These are phyloP conservation scores for Spongispora temasekensis DNA, from an alignment of 1,284 basidiomycete species.

Conservation along the genomic window DNA sequence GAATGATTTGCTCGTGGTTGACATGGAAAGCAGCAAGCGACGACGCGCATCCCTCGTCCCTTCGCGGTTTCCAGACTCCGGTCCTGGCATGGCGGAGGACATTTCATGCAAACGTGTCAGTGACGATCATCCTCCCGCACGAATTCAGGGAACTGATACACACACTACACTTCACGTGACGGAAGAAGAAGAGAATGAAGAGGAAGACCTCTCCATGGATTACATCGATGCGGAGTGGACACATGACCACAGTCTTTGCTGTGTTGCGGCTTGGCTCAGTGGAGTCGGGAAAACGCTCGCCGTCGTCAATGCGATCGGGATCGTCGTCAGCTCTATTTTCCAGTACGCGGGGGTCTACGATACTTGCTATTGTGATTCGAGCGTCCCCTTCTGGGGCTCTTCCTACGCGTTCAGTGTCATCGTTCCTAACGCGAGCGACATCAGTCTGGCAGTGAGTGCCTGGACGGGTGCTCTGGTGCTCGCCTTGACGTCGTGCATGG, in stretches of 20 bases:
- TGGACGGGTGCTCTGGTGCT: constrained; percentile 25
- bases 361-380: constrained; percentile 30
- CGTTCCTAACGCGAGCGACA: not conserved
- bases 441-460: constrained; percentile 2
- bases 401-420: constrained; percentile 17
- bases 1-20: constrained; percentile 1
- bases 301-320: constrained; percentile 21
- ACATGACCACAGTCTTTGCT: not conserved
- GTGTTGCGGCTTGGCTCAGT: constrained; percentile 18
- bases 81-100: not conserved
- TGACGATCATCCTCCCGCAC: not conserved
- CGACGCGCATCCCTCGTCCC: not conserved
- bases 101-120: too few species aligned
- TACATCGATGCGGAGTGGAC: not conserved
- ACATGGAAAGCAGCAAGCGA: not conserved
- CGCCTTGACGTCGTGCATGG: constrained; percentile 5
- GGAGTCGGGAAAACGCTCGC: constrained; percentile 28
- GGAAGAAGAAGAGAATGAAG: not conserved
- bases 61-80: not conserved
- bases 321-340: constrained; percentile 23
- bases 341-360: constrained; percentile 22
- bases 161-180: not conserved
- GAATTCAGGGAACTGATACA: not conserved
- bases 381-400: constrained; percentile 3
- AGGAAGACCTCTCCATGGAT: too few species aligned